Conservation (phyloP, 768 basidiomycete species). For the Leucocoprinus birnbaumii region DNA sequence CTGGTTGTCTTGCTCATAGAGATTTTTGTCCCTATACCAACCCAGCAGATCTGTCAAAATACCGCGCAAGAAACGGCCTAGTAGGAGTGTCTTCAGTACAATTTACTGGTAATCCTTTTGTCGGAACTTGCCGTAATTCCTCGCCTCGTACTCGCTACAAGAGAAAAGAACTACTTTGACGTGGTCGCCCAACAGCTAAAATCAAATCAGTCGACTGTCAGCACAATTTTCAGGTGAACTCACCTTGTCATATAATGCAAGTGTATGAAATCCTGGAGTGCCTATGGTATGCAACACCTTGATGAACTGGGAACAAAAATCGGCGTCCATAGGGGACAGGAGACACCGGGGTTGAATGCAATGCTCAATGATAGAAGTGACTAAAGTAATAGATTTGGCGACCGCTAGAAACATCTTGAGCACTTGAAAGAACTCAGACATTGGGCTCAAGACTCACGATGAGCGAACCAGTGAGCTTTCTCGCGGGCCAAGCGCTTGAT, state of each 20-base stretch:
- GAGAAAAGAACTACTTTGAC: constrained; percentile 85
- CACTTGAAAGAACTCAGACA: background rate
- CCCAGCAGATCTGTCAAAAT: constrained; percentile 73
- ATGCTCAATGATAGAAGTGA: constrained; percentile 74
- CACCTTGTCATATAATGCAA: constrained; percentile 84
- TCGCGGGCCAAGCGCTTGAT: constrained; percentile 75
- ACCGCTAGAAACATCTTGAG: constrained; percentile 25
- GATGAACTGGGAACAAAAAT: constrained; percentile 90
- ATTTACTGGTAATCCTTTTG: background rate
- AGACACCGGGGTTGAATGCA: constrained; percentile 92
- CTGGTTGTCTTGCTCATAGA: constrained; percentile 71
- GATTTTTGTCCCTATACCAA: constrained; percentile 77
- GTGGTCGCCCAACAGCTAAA: constrained; percentile 80
- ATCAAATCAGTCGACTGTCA: background rate
- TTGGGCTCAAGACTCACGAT: constrained; percentile 34
- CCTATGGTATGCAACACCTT: constrained; percentile 83
- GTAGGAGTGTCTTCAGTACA: constrained; percentile 4
- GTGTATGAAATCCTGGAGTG: constrained; percentile 85
- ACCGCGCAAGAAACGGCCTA: constrained; percentile 85
- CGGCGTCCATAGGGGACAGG: constrained; percentile 95
- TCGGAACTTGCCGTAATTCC: constrained; percentile 74
- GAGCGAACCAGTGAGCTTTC: constrained; percentile 81
- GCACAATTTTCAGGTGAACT: constrained; percentile 11
- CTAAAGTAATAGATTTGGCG: constrained; percentile 46
- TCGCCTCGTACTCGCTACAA: constrained; percentile 94